phyloP scores from a whole-genome alignment of 2,329 filamentous ascomycete genomes.

The Penicillium hordei region DNA sequence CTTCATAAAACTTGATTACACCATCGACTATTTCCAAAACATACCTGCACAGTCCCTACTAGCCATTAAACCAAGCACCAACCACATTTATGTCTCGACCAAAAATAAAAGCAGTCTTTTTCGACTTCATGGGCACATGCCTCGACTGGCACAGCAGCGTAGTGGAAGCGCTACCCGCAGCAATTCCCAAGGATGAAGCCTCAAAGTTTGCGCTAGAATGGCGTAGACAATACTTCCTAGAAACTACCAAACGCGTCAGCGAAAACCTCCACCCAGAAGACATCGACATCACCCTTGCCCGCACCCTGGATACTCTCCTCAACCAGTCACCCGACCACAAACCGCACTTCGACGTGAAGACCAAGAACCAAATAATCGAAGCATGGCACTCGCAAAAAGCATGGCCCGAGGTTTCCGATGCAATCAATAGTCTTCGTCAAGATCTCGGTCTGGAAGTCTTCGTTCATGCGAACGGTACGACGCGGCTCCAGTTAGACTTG shows the following conservation, averaged over 20 bases:
- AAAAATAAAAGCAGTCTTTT: conserved; percentile 51
- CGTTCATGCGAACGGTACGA: conserved; percentile 57
- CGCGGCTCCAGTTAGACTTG: conserved; percentile 56
- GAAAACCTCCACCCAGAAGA: conserved; percentile 45
- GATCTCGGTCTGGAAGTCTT: conserved; percentile 45
- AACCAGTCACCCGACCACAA: too few relatives aligned
- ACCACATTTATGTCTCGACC: not conserved
- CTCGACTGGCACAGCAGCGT: conserved; percentile 54
- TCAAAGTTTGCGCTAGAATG: conserved; percentile 51
- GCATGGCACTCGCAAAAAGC: conserved; percentile 53
- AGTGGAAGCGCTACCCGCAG: conserved; percentile 36
- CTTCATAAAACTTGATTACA: too few relatives aligned
- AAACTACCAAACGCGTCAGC: conserved; percentile 43
- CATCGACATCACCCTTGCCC: conserved; percentile 49
- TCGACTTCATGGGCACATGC: conserved; percentile 61
- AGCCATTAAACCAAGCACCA: not conserved
- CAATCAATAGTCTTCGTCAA: conserved; percentile 42
- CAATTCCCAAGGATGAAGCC: conserved; percentile 31
- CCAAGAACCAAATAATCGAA: conserved; percentile 23
- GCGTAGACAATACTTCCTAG: conserved; percentile 53
- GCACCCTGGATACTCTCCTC: too few relatives aligned
- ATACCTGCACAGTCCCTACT: not conserved
- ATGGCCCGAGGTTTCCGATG: conserved; percentile 53
- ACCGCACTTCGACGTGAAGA: too few relatives aligned
- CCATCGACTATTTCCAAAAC: not conserved